Evolutionary conservation across 1,139 yeast genomes (phyloP).

Genomic region (Pneumocystis jirovecii): DNA sequence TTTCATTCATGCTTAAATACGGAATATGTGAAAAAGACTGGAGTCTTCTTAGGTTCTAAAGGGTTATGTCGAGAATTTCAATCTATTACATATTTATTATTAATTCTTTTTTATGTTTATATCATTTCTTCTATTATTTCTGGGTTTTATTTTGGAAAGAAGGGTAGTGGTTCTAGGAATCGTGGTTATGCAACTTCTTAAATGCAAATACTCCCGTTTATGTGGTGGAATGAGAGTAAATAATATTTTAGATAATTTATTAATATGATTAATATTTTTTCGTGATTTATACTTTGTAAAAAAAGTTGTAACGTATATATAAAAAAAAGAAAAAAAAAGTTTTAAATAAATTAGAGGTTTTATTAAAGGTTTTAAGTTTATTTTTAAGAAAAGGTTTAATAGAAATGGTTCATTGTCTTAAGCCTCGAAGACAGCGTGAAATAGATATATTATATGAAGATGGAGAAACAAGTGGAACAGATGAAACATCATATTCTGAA

Average conservation of each 20-base stretch:
- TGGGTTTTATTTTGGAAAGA: background rate
- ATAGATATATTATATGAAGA: background rate
- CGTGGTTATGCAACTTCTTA: background rate
- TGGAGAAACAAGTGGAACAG: background rate
- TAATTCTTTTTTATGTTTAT: background rate
- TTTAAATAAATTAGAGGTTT: background rate
- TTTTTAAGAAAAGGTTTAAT: background rate
- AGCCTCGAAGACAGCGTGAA: background rate
- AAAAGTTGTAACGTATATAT: background rate
- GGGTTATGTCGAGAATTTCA: background rate
- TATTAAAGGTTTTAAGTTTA: background rate
- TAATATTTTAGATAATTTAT: background rate
- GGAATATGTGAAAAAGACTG: background rate
- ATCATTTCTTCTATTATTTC: background rate
- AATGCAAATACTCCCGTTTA: background rate
- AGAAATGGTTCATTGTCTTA: background rate
- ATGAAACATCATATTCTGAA: background rate
- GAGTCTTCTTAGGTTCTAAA: background rate
- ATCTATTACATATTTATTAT: background rate
- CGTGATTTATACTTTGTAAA: background rate
- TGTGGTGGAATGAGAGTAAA: background rate
- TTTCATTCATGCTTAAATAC: background rate
- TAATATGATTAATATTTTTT: background rate
- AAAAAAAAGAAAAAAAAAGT: background rate
- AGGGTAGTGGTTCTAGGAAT: background rate